Evolutionary conservation across 495 filamentous ascomycete species (phyloP).

Genomic region (Tetracladium marchalianum): DNA sequence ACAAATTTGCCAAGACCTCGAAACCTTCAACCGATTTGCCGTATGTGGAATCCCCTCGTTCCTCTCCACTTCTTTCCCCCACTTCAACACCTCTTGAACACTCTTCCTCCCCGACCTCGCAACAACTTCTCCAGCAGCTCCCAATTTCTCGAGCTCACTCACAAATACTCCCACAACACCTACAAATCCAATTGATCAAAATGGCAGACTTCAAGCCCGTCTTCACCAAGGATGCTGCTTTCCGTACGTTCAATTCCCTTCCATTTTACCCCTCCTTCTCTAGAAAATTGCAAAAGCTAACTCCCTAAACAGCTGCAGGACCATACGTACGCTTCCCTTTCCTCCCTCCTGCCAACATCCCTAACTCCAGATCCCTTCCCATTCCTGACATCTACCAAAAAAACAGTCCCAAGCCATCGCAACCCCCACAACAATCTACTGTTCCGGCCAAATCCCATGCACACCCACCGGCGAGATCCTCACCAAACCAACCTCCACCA

Average conservation of each 20-base stretch:
- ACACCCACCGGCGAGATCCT: slow-evolving; percentile 46
- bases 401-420: slow-evolving; percentile 67
- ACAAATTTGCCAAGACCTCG: too few relatives aligned
- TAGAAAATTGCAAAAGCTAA: neutral
- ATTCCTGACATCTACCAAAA: neutral
- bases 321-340: slow-evolving; percentile 37
- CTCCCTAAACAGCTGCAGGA: slow-evolving; percentile 32
- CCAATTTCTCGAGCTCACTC: too few relatives aligned
- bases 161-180: too few relatives aligned
- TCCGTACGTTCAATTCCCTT: slow-evolving; percentile 28
- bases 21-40: too few relatives aligned
- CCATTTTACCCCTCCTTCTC: neutral
- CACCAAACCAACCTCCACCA: slow-evolving; percentile 62
- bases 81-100: neutral
- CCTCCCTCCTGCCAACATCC: neutral
- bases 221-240: slow-evolving; percentile 44
- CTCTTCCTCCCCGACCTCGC: too few relatives aligned
- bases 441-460: slow-evolving; percentile 89
- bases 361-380: neutral
- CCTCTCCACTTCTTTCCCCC: too few relatives aligned
- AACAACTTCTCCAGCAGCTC: too few relatives aligned
- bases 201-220: slow-evolving; percentile 25
- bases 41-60: too few relatives aligned
- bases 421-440: slow-evolving; percentile 73
- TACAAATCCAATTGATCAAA: neutral